Evolutionary conservation across 371 early-diverging fungal genomes (phyloP), one percentile per base, ranked within the genome.

Genomic region (Massospora cicadina): DNA sequence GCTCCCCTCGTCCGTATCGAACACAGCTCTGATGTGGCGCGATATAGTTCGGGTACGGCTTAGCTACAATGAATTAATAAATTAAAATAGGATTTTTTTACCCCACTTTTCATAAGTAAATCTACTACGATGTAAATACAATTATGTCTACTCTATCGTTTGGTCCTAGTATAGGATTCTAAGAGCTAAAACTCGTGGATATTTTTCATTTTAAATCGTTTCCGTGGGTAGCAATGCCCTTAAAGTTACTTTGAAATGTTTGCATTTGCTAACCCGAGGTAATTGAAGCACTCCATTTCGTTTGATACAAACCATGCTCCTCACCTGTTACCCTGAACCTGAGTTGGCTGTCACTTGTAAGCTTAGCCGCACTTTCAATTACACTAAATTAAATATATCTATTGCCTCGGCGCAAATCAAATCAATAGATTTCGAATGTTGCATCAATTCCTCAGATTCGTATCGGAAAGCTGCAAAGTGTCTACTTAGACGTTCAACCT

Each of bases 31-130:
- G 57, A 57, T 57, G 57, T 57, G 57, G 12, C 57, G 57, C 2
- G 57, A 57, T 21, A 57, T n/a, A 5, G 57, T 57, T 57, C 57
- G 57, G 2, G 23, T 57, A 57, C 57, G 57, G 43, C 17, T 43
- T 43, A 5, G 5, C 43, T 43, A 43, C 5, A 43, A 43, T 10
- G 17, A 43, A 43, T 43, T 10, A 43, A 17, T 43, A 43, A 43
- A 43, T 5, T 43, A 10, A 43, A 43, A 43, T 17, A 5, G 5
- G 17, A 43, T 10, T 17, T 17, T 10, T 17, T 43, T 43, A 43
- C 43, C 17, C 43, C 43, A 43, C 10, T 43, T 43, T 17, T 43
- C 43, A 43, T 43, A 10, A 43, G 43, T 43, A n/a, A n/a, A n/a
- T n/a, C n/a, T n/a, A n/a, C 43, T 43, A 10, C 17, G 17, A 10